Evolutionary conservation across 2,329 filamentous ascomycete genomes (phyloP).

Genomic region (Basipetospora chlamydospora): DNA sequence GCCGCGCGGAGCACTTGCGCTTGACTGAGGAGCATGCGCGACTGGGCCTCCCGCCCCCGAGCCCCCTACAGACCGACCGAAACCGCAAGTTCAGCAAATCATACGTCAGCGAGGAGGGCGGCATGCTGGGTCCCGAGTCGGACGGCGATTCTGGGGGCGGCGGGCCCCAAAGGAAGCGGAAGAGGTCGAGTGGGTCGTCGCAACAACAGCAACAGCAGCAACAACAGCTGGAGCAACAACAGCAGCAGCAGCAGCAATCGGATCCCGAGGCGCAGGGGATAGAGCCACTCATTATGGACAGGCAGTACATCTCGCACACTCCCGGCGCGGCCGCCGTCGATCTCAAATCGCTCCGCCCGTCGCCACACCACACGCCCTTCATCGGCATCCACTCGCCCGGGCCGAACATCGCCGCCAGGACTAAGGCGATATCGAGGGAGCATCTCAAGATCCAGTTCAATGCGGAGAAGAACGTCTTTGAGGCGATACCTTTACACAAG

Average conservation of each 20-base stretch:
- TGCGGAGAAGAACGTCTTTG: constrained; percentile 45
- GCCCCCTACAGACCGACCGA: constrained; percentile 33
- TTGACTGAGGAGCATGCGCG: constrained; percentile 30
- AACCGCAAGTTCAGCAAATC: constrained; percentile 43
- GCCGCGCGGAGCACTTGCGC: constrained; percentile 28
- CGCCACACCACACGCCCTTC: constrained; percentile 47
- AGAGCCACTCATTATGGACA: constrained; percentile 37
- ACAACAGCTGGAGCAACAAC: not conserved
- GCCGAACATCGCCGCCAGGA: constrained; percentile 43
- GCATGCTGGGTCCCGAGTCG: constrained; percentile 50
- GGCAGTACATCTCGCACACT: constrained; percentile 46
- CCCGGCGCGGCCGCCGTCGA: constrained; percentile 45
- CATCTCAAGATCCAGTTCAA: constrained; percentile 64
- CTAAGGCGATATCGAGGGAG: constrained; percentile 59
- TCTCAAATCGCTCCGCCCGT: constrained; percentile 42
- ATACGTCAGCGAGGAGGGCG: constrained; percentile 55
- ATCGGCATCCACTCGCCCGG: constrained; percentile 60
- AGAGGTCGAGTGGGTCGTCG: constrained; percentile 16
- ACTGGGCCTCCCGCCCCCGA: constrained; percentile 34
- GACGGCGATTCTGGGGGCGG: constrained; percentile 34
- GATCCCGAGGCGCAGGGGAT: constrained; percentile 13
- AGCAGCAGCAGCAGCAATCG: not conserved
- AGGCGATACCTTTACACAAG: constrained; percentile 44
- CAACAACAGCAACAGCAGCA: constrained; percentile 2
- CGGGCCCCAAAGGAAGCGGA: constrained; percentile 32